Evolutionary conservation across 352 stramenopile genomes (phyloP).

Genomic region (Peronosclerospora sorghi): DNA sequence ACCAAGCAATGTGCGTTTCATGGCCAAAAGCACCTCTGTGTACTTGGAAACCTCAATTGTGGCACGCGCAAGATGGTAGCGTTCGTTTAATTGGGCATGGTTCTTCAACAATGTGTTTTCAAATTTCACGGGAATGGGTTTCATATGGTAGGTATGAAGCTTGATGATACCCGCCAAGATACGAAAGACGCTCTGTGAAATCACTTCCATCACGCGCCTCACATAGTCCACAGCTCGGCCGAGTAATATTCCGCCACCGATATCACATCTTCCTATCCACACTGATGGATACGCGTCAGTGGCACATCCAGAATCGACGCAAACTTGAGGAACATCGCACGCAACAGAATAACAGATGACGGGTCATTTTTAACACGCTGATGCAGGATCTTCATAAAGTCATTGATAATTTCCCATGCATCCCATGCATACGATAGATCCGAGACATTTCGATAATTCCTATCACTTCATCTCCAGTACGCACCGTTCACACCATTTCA

Average conservation of each 20-base stretch:
- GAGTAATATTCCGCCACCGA: slow-evolving; percentile 92
- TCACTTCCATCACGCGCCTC: slow-evolving; percentile 90
- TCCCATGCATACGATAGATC: slow-evolving; percentile 93
- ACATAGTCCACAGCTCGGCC: slow-evolving; percentile 91
- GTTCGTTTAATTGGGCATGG: slow-evolving; percentile 86
- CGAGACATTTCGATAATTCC: slow-evolving; percentile 88
- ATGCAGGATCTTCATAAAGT: slow-evolving; percentile 92
- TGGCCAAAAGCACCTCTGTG: slow-evolving; percentile 90
- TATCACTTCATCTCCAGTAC: slow-evolving; percentile 88
- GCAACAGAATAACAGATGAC: slow-evolving; percentile 86
- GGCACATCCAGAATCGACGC: slow-evolving; percentile 91
- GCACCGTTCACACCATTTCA: slow-evolving; percentile 92
- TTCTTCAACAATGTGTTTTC: slow-evolving; percentile 89
- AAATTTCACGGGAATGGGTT: slow-evolving; percentile 86
- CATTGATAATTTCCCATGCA: slow-evolving; percentile 90
- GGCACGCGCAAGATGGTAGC: slow-evolving; percentile 86
- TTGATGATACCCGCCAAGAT: slow-evolving; percentile 88
- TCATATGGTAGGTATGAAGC: slow-evolving; percentile 87
- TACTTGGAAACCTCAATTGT: slow-evolving; percentile 94
- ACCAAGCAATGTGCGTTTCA: slow-evolving; percentile 90
- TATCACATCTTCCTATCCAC: slow-evolving; percentile 85
- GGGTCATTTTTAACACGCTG: slow-evolving; percentile 88
- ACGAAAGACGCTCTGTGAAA: no score
- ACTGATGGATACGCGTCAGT: slow-evolving; percentile 88
- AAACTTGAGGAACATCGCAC: slow-evolving; percentile 92